A percentile compares a stretch with the other conserved stretches of the same genome.
These are phyloP conservation scores for Trichosporon asahii DNA, from an alignment of 1,284 basidiomycete species.

Conservation along the genomic window DNA sequence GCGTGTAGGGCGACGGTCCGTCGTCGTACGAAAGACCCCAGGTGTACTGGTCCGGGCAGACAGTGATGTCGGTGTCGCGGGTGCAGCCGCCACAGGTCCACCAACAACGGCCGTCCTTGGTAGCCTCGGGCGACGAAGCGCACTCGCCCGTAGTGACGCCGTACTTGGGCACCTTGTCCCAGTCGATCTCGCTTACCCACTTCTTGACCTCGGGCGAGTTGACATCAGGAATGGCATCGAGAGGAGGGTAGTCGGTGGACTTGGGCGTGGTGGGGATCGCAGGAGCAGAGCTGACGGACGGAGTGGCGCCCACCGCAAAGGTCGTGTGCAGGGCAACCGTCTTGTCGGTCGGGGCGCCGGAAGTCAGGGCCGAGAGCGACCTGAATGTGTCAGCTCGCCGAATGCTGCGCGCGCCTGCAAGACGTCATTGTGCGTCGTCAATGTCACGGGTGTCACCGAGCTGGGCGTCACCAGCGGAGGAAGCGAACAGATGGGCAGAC, in stretches of 20 bases:
- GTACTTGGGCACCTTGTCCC: constrained; percentile 41
- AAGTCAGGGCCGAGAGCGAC: constrained; percentile 60
- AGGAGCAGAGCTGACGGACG: constrained; percentile 51
- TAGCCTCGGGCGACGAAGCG: constrained; percentile 60
- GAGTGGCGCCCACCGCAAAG: constrained; percentile 39
- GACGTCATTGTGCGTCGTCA: not conserved
- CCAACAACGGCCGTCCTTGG: constrained; percentile 67
- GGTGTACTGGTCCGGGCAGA: constrained; percentile 69
- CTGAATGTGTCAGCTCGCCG: constrained; percentile 22
- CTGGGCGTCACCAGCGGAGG: not conserved
- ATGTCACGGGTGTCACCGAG: not conserved
- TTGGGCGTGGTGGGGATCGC: constrained; percentile 43
- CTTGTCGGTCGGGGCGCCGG: constrained; percentile 62
- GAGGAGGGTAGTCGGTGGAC: constrained; percentile 60
- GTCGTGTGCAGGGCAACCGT: constrained; percentile 56
- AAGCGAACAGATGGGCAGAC: not conserved
- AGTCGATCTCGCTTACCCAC: constrained; percentile 62
- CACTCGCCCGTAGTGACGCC: constrained; percentile 53
- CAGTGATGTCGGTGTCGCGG: constrained; percentile 65
- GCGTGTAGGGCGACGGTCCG: constrained; percentile 56
- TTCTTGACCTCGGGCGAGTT: constrained; percentile 66
- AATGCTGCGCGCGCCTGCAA: not conserved
- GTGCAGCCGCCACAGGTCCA: constrained; percentile 83
- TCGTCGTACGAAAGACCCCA: constrained; percentile 53
- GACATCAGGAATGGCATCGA: constrained; percentile 65